phyloP scores from a whole-genome alignment of 129 eudicot species.

The Calendula officinalis region DNA sequence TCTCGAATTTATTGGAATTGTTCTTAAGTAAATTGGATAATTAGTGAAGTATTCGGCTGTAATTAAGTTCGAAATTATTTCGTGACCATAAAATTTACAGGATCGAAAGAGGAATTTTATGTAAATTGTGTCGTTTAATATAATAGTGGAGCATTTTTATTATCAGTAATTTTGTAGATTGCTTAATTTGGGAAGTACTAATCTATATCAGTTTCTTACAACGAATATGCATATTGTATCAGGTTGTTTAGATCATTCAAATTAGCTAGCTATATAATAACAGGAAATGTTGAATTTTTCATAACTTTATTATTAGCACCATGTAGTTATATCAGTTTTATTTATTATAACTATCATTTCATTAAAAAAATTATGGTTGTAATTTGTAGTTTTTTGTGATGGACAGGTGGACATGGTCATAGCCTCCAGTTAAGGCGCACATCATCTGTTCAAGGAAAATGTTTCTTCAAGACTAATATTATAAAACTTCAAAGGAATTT shows the following conservation, averaged over 20 bases:
- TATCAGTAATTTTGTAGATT: background rate
- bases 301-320: conserved; percentile 3
- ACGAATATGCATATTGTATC: background rate
- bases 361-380: background rate
- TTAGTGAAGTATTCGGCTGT: background rate
- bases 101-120: background rate
- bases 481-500: conserved; percentile 21
- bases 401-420: conserved; percentile 36
- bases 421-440: conserved; percentile 13
- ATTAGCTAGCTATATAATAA: background rate
- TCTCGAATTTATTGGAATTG: background rate
- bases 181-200: background rate
- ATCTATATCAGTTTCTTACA: background rate
- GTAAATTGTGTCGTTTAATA: background rate
- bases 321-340: background rate
- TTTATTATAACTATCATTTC: background rate
- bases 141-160: background rate
- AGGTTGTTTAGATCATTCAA: background rate
- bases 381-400: conserved; percentile 8
- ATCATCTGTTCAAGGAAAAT: conserved; percentile 9
- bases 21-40: background rate
- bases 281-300: background rate
- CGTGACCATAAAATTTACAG: background rate
- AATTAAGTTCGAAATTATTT: background rate
- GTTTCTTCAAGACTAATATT: conserved; percentile 24